phyloP scores from a whole-genome alignment of 1,284 basidiomycete species.

The Meira miltonrushii region DNA sequence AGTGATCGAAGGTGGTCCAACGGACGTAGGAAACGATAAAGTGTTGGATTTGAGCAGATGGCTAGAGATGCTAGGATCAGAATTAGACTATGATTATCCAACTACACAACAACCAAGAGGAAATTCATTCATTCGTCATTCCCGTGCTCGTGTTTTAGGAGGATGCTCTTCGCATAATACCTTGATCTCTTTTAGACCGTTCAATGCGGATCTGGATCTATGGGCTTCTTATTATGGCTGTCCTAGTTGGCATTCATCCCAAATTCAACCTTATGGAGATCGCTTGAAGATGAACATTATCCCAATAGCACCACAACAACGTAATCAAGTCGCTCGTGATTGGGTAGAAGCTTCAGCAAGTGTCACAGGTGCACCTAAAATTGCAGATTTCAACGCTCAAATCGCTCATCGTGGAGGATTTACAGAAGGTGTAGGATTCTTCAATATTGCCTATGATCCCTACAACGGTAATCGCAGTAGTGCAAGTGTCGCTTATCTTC shows the following conservation, averaged over 20 bases:
- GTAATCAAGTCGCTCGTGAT: conserved; percentile 50
- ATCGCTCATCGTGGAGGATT: conserved; percentile 46
- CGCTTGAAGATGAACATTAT: conserved; percentile 51
- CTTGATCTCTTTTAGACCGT: conserved; percentile 53
- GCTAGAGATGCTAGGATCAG: conserved; percentile 52
- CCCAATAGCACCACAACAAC: conserved; percentile 50
- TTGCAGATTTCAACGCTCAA: conserved; percentile 49
- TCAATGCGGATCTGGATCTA: conserved; percentile 51
- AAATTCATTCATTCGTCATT: conserved; percentile 53
- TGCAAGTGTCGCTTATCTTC: conserved; percentile 51
- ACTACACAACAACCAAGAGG: conserved; percentile 50
- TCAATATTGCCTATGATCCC: conserved; percentile 53
- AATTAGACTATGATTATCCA: conserved; percentile 52
- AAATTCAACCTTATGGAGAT: conserved; percentile 51
- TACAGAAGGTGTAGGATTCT: conserved; percentile 50
- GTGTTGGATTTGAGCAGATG: conserved; percentile 51
- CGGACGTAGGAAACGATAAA: conserved; percentile 36
- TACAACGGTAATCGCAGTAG: conserved; percentile 46
- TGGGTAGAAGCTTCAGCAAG: conserved; percentile 45
- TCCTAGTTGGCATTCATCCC: conserved; percentile 40
- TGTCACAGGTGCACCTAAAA: conserved; percentile 45
- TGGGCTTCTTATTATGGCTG: conserved; percentile 50
- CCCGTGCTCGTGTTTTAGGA: conserved; percentile 50
- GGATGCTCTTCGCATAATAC: conserved; percentile 54
- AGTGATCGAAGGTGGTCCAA: conserved; percentile 53